phyloP scores from a whole-genome alignment of 2,329 filamentous ascomycete genomes.

The Ophiostoma sp. region DNA sequence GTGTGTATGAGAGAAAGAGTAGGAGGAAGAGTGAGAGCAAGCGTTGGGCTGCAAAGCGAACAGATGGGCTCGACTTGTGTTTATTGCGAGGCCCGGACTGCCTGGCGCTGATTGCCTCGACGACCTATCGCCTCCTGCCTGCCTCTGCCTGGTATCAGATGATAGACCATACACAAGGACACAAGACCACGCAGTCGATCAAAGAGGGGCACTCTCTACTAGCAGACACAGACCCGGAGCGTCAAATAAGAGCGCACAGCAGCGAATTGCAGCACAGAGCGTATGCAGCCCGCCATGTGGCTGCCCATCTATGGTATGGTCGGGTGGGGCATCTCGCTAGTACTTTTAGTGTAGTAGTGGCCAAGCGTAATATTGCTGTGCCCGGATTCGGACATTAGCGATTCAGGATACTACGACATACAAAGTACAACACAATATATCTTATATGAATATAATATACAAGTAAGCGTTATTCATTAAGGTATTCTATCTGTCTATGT shows the following conservation, averaged over 20 bases:
- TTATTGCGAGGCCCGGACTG: too few relatives aligned
- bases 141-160: neutral
- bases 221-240: too few relatives aligned
- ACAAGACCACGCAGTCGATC: too few relatives aligned
- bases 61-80: too few relatives aligned
- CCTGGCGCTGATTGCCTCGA: too few relatives aligned
- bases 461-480: neutral
- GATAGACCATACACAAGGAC: neutral
- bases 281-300: neutral
- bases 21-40: too few relatives aligned
- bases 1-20: too few relatives aligned
- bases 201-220: neutral
- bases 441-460: too few relatives aligned
- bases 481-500: neutral
- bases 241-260: neutral
- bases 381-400: too few relatives aligned
- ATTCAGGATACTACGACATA: too few relatives aligned
- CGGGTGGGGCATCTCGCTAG: neutral
- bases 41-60: neutral
- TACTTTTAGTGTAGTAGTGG: neutral
- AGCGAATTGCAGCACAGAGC: neutral
- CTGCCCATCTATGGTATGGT: neutral
- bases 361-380: too few relatives aligned
- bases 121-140: neutral
- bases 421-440: too few relatives aligned